Percentiles rank a stretch among this genome's conserved stretches.
These are phyloP conservation scores for Naganishia kalamii DNA, from an alignment of 768 basidiomycete species.

Conservation along the genomic window DNA sequence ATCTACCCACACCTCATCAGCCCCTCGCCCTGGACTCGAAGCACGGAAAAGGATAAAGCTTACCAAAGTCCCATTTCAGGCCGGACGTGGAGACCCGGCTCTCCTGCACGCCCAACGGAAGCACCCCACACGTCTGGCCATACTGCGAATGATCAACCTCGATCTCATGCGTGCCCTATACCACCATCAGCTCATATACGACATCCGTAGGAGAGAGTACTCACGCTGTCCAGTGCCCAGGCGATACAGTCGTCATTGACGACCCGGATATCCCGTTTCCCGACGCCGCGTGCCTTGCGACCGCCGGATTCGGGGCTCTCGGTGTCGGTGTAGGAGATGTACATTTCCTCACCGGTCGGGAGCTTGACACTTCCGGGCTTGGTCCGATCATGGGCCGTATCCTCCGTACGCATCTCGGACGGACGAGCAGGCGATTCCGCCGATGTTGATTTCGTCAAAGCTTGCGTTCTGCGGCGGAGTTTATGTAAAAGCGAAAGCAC, in stretches of 20 bases:
- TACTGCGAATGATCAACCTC: conserved; percentile 64
- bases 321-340: conserved; percentile 1
- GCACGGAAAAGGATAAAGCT: conserved; percentile 35
- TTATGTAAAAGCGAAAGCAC: conserved; percentile 79
- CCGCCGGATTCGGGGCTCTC: not conserved
- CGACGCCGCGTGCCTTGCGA: not conserved
- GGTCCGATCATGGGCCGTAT: not conserved
- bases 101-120: conserved; percentile 76
- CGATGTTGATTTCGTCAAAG: not conserved
- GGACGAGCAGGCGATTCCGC: not conserved
- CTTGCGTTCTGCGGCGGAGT: conserved; percentile 47
- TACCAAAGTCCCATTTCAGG: conserved; percentile 82
- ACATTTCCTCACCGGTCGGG: conserved; percentile 1
- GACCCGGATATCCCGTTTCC: conserved; percentile 55
- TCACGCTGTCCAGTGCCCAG: conserved; percentile 76
- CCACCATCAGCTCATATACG: not conserved
- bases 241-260: conserved; percentile 86
- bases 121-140: conserved; percentile 86
- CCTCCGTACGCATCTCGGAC: not conserved
- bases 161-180: conserved; percentile 75
- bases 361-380: conserved; percentile 2
- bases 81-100: conserved; percentile 76
- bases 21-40: not conserved
- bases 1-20: conserved; percentile 50
- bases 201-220: conserved; percentile 28